phyloP scores from a whole-genome alignment of 73 alveolate species.

The Chromera velia region DNA sequence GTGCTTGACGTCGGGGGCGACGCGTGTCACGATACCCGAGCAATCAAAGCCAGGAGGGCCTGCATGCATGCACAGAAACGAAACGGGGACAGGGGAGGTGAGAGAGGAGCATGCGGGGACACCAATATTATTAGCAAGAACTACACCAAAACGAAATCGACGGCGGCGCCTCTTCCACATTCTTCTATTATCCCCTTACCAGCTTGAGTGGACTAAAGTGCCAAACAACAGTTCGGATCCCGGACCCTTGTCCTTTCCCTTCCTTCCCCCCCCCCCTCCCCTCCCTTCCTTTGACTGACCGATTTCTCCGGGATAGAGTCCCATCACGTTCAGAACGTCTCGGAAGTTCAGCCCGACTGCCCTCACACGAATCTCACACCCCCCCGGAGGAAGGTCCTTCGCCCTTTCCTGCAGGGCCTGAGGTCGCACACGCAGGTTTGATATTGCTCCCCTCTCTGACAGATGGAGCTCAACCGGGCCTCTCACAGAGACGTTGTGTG shows the following conservation, averaged over 20 bases:
- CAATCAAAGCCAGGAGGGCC: slow-evolving; percentile 46
- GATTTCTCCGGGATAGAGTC: slow-evolving; percentile 25
- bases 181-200: background rate
- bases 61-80: background rate
- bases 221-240: no score
- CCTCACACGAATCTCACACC: background rate
- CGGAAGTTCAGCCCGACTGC: background rate
- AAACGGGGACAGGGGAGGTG: background rate
- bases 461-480: background rate
- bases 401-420: background rate
- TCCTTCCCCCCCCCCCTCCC: background rate
- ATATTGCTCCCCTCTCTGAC: background rate
- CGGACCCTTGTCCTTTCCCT: background rate
- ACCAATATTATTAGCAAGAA: no score
- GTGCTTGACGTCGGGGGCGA: slow-evolving; percentile 22
- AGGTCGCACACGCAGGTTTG: background rate
- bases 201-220: background rate
- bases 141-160: no score
- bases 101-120: no score
- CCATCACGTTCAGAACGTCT: slow-evolving; percentile 24
- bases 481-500: background rate
- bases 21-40: slow-evolving; percentile 29
- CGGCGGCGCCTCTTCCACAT: no score
- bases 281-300: background rate
- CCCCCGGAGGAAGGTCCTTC: background rate